Evolutionary conservation across 768 basidiomycete species (phyloP).

Genomic region (Lyophyllum semitale): DNA sequence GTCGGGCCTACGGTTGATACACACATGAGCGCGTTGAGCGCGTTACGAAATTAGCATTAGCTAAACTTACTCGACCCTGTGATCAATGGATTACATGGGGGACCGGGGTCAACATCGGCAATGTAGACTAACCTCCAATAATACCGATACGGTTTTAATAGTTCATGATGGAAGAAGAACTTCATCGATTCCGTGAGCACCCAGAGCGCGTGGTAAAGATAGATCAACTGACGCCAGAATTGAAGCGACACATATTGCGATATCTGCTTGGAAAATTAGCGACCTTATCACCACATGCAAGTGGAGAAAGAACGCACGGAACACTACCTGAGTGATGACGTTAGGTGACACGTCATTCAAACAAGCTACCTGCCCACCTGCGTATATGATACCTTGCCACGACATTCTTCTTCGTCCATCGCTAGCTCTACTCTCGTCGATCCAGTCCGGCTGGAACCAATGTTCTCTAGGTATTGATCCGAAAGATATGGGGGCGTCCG

Average conservation of each 20-base stretch:
- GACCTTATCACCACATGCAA: not conserved
- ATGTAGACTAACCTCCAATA: conserved; percentile 66
- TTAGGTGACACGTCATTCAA: not conserved
- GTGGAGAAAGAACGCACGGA: conserved; percentile 47
- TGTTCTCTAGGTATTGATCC: conserved; percentile 75
- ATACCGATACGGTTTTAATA: conserved; percentile 76
- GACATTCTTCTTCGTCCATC: conserved; percentile 64
- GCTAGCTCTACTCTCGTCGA: conserved; percentile 70
- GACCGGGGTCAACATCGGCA: not conserved
- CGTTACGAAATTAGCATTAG: not conserved
- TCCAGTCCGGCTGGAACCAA: conserved; percentile 82
- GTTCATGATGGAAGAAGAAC: conserved; percentile 84
- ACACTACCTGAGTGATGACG: conserved; percentile 55
- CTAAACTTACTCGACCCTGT: conserved; percentile 72
- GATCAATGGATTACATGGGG: not conserved
- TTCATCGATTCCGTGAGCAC: conserved; percentile 24
- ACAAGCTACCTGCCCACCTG: conserved; percentile 35
- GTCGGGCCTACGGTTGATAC: conserved; percentile 52
- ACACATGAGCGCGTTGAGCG: conserved; percentile 1
- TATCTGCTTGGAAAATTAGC: conserved; percentile 46
- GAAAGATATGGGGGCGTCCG: conserved; percentile 60
- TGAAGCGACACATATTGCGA: conserved; percentile 95
- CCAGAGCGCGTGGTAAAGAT: not conserved
- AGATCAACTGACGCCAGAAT: conserved; percentile 70
- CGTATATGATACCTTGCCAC: conserved; percentile 63